Evolutionary conservation across 108 stramenopile species (phyloP).

Genomic region (Bacterosira constricta): DNA sequence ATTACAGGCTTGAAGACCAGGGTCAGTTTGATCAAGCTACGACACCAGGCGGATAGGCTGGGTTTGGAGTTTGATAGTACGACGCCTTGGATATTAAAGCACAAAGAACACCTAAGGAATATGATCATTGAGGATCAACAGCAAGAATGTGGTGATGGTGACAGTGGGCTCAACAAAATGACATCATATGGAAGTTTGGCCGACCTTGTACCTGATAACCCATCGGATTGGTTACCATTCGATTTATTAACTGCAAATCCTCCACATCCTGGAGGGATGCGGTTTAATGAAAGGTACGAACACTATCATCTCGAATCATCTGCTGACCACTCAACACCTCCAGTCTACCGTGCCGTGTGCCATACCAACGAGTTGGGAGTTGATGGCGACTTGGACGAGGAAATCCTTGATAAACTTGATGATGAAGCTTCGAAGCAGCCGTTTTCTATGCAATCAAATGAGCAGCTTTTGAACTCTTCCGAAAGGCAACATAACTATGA

Average conservation of each 20-base stretch:
- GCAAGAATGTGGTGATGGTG: too few relatives aligned
- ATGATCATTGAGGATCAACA: background rate
- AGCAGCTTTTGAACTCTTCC: background rate
- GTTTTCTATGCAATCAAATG: slow-evolving; percentile 5
- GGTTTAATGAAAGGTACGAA: slow-evolving; percentile 48
- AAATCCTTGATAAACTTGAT: slow-evolving; percentile 6
- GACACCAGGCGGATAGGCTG: slow-evolving; percentile 68
- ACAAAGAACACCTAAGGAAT: slow-evolving; percentile 27
- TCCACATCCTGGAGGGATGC: slow-evolving; percentile 40
- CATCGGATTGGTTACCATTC: slow-evolving; percentile 78
- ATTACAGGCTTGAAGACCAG: slow-evolving; percentile 52
- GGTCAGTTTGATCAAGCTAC: slow-evolving; percentile 64
- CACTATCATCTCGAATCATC: slow-evolving; percentile 41
- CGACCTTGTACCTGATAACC: slow-evolving; percentile 72
- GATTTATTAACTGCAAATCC: slow-evolving; percentile 52
- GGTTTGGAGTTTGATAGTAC: slow-evolving; percentile 48
- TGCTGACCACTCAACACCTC: slow-evolving; percentile 13
- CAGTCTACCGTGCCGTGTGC: slow-evolving; percentile 12
- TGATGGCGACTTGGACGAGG: background rate
- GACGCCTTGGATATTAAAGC: slow-evolving; percentile 60
- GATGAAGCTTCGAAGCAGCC: background rate
- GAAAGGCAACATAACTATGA: slow-evolving; percentile 1
- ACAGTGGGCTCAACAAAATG: background rate
- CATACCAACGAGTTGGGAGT: background rate
- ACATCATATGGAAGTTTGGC: slow-evolving; percentile 43